Conservation (phyloP, 805 yeast species). For the Metschnikowia cerradonensis region DNA sequence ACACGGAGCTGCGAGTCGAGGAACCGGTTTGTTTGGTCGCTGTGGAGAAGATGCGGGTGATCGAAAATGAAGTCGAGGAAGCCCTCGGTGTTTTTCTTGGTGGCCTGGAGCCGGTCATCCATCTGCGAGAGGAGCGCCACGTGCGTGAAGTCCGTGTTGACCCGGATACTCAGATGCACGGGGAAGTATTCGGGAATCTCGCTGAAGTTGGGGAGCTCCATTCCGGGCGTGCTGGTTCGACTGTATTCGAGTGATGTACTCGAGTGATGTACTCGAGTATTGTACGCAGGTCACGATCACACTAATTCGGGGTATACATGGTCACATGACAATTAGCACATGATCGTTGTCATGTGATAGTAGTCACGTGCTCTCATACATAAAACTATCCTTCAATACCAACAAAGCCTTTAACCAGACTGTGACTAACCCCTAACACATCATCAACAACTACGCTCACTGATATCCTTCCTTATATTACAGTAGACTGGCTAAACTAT, state of each 20-base stretch:
- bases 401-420: too few relatives aligned
- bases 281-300: too few relatives aligned
- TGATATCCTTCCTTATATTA: constrained; percentile 3
- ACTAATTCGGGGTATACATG: too few relatives aligned
- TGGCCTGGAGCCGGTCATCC: constrained; percentile 10
- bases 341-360: too few relatives aligned
- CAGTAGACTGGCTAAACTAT: not conserved
- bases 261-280: too few relatives aligned
- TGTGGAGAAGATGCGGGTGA: constrained; percentile 10
- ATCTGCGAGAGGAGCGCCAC: constrained; percentile 9
- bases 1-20: constrained; percentile 9
- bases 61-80: constrained; percentile 9
- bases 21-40: constrained; percentile 5
- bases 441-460: too few relatives aligned
- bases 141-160: constrained; percentile 13
- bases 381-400: too few relatives aligned
- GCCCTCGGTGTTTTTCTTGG: constrained; percentile 8
- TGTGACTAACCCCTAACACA: too few relatives aligned
- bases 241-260: too few relatives aligned
- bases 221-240: not conserved
- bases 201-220: constrained; percentile 13
- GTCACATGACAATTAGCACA: too few relatives aligned
- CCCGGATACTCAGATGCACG: constrained; percentile 12
- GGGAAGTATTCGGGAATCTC: constrained; percentile 16
- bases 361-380: too few relatives aligned